A percentile compares a stretch with the other conserved stretches of the same genome.
These are phyloP conservation scores for Heracleum sosnowskyi DNA, from an alignment of 129 eudicot genomes.

Conservation along the genomic window DNA sequence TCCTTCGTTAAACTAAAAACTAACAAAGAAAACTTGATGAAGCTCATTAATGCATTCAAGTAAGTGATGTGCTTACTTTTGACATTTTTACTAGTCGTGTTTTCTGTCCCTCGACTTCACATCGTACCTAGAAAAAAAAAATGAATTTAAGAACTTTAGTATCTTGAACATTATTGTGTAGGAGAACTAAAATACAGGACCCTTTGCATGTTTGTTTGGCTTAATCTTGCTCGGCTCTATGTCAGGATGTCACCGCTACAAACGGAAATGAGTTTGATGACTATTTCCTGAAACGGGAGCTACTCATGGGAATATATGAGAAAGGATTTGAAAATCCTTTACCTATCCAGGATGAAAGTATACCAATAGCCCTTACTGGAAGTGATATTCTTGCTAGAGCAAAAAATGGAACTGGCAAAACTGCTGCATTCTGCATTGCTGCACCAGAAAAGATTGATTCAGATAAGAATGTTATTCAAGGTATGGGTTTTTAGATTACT, in stretches of 20 bases:
- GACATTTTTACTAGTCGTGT: neutral
- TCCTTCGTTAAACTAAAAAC: neutral
- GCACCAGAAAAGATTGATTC: slow-evolving; percentile 63
- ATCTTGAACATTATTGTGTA: neutral
- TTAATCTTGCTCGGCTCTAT: slow-evolving; percentile 3
- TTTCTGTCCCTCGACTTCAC: too few species aligned
- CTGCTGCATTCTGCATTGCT: slow-evolving; percentile 84
- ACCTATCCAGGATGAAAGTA: too few species aligned
- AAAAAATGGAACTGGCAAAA: slow-evolving; percentile 87
- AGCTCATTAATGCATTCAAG: neutral
- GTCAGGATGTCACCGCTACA: slow-evolving; percentile 71
- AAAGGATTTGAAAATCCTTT: too few species aligned
- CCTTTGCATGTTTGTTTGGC: neutral
- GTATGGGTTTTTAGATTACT: slow-evolving; percentile 16
- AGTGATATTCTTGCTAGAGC: too few species aligned
- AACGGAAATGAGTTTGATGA: slow-evolving; percentile 78
- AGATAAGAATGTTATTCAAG: slow-evolving; percentile 56
- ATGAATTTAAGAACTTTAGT: neutral
- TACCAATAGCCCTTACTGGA: too few species aligned
- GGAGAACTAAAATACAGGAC: neutral
- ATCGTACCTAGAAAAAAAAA: neutral
- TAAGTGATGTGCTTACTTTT: neutral
- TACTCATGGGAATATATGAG: too few species aligned
- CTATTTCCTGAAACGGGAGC: slow-evolving; percentile 56
- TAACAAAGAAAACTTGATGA: neutral